Evolutionary conservation across 192 early-diverging fungal species (phyloP).

Genomic region (Coemansia sp.): DNA sequence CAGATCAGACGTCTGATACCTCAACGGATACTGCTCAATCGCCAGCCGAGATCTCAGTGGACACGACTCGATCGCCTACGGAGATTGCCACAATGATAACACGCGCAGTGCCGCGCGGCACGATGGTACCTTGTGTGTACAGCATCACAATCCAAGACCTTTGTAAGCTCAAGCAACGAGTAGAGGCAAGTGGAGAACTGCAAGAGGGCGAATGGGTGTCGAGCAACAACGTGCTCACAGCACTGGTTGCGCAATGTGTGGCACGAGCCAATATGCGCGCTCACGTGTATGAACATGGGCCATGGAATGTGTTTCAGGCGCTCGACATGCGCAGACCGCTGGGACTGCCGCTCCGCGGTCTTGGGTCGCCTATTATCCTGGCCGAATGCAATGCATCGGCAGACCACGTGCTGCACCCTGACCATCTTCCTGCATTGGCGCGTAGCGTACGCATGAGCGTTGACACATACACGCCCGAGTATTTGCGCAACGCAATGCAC

Average conservation of each 20-base stretch:
- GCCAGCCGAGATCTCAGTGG: slow-evolving; percentile 33
- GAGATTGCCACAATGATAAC: slow-evolving; percentile 15
- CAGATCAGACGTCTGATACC: background rate
- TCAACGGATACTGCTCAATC: background rate
- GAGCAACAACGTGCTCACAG: slow-evolving; percentile 32
- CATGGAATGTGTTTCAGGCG: slow-evolving; percentile 43
- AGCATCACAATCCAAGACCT: slow-evolving; percentile 8
- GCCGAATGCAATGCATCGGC: slow-evolving; percentile 22
- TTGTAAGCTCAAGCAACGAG: slow-evolving; percentile 13
- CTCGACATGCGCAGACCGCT: slow-evolving; percentile 47
- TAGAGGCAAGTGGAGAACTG: slow-evolving; percentile 27
- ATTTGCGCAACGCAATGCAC: slow-evolving; percentile 32
- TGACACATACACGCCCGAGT: slow-evolving; percentile 22
- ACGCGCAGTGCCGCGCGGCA: background rate
- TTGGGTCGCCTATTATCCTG: slow-evolving; percentile 45
- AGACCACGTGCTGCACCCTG: background rate
- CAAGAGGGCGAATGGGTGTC: slow-evolving; percentile 37
- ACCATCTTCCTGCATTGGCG: slow-evolving; percentile 14
- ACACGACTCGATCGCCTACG: slow-evolving; percentile 17
- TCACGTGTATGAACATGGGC: slow-evolving; percentile 24
- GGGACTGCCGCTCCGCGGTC: slow-evolving; percentile 21
- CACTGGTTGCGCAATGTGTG: slow-evolving; percentile 27
- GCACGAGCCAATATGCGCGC: slow-evolving; percentile 34
- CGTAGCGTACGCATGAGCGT: slow-evolving; percentile 23
- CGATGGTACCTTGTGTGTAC: slow-evolving; percentile 26